Evolutionary conservation across 2,329 filamentous ascomycete genomes (phyloP).

Genomic region (Epichloe hybrida): DNA sequence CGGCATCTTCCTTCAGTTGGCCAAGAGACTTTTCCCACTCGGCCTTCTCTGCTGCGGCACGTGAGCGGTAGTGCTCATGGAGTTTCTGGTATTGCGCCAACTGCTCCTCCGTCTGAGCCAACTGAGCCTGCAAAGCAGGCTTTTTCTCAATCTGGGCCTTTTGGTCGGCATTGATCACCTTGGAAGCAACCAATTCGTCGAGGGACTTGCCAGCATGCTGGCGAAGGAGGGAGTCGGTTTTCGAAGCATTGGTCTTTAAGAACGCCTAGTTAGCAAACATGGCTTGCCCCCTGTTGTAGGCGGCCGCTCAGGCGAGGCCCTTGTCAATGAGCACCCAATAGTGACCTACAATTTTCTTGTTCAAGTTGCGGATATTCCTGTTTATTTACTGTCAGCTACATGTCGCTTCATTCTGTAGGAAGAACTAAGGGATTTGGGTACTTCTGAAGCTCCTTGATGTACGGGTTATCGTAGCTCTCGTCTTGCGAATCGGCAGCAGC

Average conservation of each 20-base stretch:
- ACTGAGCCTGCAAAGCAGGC: constrained; percentile 53
- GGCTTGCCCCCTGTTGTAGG: constrained; percentile 17
- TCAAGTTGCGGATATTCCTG: constrained; percentile 81
- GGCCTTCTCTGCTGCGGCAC: constrained; percentile 43
- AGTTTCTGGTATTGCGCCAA: constrained; percentile 62
- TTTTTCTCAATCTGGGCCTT: constrained; percentile 68
- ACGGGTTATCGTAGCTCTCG: constrained; percentile 54
- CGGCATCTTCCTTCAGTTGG: constrained; percentile 39
- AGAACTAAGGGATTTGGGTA: constrained; percentile 23
- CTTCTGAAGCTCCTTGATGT: constrained; percentile 86
- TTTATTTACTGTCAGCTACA: background rate
- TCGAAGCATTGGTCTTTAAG: constrained; percentile 52
- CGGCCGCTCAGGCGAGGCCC: background rate
- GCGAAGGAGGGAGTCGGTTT: constrained; percentile 55
- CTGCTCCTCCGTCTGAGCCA: constrained; percentile 61
- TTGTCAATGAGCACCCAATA: background rate
- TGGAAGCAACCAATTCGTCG: constrained; percentile 56
- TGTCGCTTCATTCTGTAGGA: constrained; percentile 16
- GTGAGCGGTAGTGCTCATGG: constrained; percentile 55
- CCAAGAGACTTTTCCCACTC: constrained; percentile 45
- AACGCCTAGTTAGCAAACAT: background rate
- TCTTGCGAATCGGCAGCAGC: constrained; percentile 43
- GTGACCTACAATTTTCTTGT: constrained; percentile 81
- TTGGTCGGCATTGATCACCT: constrained; percentile 70
- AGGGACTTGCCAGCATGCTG: constrained; percentile 58